Base-by-base conservation (phyloP, 2,329 filamentous ascomycete genomes). In the Acarospora socialis region DNA sequence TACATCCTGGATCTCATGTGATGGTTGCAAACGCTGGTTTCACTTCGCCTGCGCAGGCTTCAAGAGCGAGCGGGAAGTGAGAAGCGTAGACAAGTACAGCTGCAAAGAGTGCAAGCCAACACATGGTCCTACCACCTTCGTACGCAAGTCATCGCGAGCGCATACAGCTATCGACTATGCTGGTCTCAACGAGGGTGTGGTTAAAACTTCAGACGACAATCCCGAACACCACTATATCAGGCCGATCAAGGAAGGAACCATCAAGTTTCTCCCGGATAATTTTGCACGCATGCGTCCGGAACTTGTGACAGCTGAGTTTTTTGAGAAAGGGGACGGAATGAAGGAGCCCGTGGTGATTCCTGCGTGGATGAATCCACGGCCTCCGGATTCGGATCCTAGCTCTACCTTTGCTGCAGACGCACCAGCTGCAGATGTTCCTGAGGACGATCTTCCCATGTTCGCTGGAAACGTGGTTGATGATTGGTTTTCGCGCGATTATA, bases 141-240 rank as follows among this genome's bases (percentile, higher is more conserved):
- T 77, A 27, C 69, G 74, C 38, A 78, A 77, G 47, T 78, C 74
- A 14, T 64, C 67, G 28, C 63, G 74, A 32, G 70, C 72, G 19
- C 70, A 75, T 44, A 72, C 70, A 20, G 66, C 69, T 10, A 76
- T 78, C 36, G 74, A 79, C 47, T 79, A 79, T 50, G 73, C 73
- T 30, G 72, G 73, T 28, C 57, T 79, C 23, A 73, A 78, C 43
- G 68, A 75, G 49, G 74, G 74, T 23, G 63, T 77, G 9, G 57
- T 78, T 32, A 74, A 74, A 48, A 72, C 72, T 2, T 71, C 72
- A 4, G 68, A 70, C 33, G 72, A 78, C 38, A 69, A 68, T 19
- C 57, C 66, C 29, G 71, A 77, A 39, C 74, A 79, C 47, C 74
- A 77, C 46, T 78, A 78, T 47, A 73, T 79, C 34, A 64, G 73